Evolutionary conservation across 768 basidiomycete species (phyloP).

Genomic region (Suillus plorans): DNA sequence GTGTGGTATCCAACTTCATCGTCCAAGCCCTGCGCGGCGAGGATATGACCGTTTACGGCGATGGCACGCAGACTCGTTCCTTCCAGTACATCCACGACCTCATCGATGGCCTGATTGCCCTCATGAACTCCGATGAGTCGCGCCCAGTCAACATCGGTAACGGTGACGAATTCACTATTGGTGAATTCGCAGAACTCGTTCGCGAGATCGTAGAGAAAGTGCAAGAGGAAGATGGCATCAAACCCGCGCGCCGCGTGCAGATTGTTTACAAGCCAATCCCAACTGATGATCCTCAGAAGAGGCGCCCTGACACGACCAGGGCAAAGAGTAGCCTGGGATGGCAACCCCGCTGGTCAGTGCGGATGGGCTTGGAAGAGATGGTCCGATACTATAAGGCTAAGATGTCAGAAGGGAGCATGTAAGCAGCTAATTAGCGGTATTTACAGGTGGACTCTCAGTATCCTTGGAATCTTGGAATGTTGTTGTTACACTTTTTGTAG

Average conservation of each 20-base stretch:
- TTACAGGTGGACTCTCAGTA: not conserved
- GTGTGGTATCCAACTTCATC: constrained; percentile 99
- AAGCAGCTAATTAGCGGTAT: constrained; percentile 16
- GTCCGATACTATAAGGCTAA: constrained; percentile 89
- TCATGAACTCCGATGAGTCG: constrained; percentile 94
- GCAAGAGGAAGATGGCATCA: constrained; percentile 75
- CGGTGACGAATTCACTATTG: constrained; percentile 93
- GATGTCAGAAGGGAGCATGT: constrained; percentile 82
- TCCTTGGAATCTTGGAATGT: not conserved
- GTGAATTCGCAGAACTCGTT: constrained; percentile 90
- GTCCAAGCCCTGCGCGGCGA: constrained; percentile 95
- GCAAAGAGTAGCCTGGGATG: constrained; percentile 83
- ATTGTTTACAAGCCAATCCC: constrained; percentile 83
- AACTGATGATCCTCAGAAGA: constrained; percentile 91
- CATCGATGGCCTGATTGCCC: constrained; percentile 85
- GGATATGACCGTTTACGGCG: constrained; percentile 96
- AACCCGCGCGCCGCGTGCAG: constrained; percentile 50
- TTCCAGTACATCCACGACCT: constrained; percentile 99
- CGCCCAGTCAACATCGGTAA: constrained; percentile 98
- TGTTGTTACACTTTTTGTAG: not conserved
- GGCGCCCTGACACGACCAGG: constrained; percentile 89
- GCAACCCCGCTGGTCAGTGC: constrained; percentile 92
- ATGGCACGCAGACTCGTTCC: constrained; percentile 90
- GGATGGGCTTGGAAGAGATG: constrained; percentile 95
- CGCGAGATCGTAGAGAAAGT: constrained; percentile 92